Percentiles rank a stretch among this genome's conserved stretches.
Conservation (phyloP, 495 filamentous ascomycete genomes). For the Hyaloscypha bicolor region DNA sequence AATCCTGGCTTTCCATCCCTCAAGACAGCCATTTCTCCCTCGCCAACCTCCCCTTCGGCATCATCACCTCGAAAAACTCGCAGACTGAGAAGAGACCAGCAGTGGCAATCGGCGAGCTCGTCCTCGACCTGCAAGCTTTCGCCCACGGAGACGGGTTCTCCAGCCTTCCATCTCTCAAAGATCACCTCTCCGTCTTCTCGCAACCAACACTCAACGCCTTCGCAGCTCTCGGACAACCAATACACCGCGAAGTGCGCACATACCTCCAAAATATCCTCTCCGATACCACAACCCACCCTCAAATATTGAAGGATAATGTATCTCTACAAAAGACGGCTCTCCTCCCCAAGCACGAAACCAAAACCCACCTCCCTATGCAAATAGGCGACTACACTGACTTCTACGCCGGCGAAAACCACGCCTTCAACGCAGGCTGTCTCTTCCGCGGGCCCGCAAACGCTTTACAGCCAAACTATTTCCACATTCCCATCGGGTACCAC, state of each 20-base stretch:
- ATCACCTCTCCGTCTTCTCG: slow-evolving; percentile 62
- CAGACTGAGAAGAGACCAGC: slow-evolving; percentile 59
- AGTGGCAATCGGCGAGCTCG: slow-evolving; percentile 77
- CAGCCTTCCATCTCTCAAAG: slow-evolving; percentile 57
- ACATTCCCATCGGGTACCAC: slow-evolving; percentile 89
- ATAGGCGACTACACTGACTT: slow-evolving; percentile 99
- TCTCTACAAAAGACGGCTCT: slow-evolving; percentile 52
- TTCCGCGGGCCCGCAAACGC: slow-evolving; percentile 84
- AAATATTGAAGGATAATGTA: slow-evolving; percentile 60
- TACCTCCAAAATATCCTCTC: slow-evolving; percentile 73
- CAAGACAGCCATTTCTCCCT: slow-evolving; percentile 76
- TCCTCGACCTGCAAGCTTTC: slow-evolving; percentile 75
- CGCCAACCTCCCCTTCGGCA: slow-evolving; percentile 90
- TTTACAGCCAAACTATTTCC: slow-evolving; percentile 87
- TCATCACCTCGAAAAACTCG: slow-evolving; percentile 63
- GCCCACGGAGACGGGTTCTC: slow-evolving; percentile 58
- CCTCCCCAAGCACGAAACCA: slow-evolving; percentile 58
- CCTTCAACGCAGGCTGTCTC: slow-evolving; percentile 69
- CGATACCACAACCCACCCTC: slow-evolving; percentile 52
- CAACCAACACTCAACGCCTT: slow-evolving; percentile 80
- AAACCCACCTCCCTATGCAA: slow-evolving; percentile 78
- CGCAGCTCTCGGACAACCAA: slow-evolving; percentile 70
- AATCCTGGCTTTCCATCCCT: slow-evolving; percentile 67
- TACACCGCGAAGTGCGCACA: slow-evolving; percentile 72
- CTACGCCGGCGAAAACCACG: slow-evolving; percentile 90